Conservation (phyloP, 345 rosid genomes). For the Bretschneidera sinensis region DNA sequence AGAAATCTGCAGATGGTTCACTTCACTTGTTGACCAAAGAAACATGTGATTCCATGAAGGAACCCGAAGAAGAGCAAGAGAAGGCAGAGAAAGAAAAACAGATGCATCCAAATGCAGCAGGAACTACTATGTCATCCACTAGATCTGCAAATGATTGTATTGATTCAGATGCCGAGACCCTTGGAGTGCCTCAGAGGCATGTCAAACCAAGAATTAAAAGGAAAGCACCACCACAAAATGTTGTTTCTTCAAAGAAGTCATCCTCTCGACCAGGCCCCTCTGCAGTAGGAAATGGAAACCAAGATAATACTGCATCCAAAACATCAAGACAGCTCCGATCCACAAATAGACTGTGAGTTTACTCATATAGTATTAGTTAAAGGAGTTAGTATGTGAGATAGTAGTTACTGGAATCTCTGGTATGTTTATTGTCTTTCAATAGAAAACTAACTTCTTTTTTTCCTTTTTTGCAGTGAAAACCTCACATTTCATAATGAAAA, state of each 20-base stretch:
- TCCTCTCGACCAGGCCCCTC: background rate
- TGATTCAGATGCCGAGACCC: background rate
- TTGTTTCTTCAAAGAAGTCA: background rate
- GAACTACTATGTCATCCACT: conserved; percentile 1
- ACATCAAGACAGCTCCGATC: background rate
- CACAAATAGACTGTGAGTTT: background rate
- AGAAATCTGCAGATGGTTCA: conserved; percentile 2
- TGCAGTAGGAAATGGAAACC: background rate
- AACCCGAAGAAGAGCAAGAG: background rate
- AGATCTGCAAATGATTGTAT: background rate
- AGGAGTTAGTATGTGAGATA: background rate
- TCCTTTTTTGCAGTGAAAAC: background rate
- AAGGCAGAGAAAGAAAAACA: conserved; percentile 8
- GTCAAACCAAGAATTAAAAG: background rate
- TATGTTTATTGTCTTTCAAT: no score
- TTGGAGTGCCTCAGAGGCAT: background rate
- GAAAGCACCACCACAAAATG: background rate
- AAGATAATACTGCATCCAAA: no score
- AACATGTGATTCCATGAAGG: background rate
- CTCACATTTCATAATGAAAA: background rate
- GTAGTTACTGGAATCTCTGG: background rate
- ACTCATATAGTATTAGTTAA: no score
- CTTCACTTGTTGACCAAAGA: conserved; percentile 1
- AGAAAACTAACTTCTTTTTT: background rate
- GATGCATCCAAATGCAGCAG: background rate